A percentile compares a stretch with the other conserved stretches of the same genome.
phyloP scores from a whole-genome alignment of 1,139 yeast species.

The Blastobotrys persicus region DNA sequence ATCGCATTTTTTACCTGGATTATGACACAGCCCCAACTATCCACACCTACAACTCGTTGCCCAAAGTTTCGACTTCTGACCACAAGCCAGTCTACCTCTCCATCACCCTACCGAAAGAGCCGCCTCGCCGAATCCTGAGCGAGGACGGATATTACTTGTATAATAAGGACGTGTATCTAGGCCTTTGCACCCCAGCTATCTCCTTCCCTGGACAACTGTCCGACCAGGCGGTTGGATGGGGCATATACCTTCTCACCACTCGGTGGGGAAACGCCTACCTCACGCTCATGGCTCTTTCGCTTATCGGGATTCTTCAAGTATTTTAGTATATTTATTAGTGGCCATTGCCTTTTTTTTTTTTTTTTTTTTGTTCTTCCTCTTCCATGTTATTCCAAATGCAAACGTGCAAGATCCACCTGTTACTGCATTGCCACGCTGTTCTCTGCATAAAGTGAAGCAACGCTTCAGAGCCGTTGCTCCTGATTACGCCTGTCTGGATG shows the following conservation, averaged over 20 bases:
- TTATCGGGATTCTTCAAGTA: not conserved
- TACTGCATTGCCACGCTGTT: too few relatives aligned
- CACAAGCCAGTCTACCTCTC: conserved; percentile 49
- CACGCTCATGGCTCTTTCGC: not conserved
- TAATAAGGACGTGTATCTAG: conserved; percentile 15
- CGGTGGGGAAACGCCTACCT: conserved; percentile 19
- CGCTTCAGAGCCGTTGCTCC: too few relatives aligned
- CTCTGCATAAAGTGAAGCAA: too few relatives aligned
- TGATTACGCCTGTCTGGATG: too few relatives aligned
- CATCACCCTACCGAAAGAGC: conserved; percentile 19
- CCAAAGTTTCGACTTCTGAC: conserved; percentile 45
- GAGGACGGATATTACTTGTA: conserved; percentile 8
- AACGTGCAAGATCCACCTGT: too few relatives aligned
- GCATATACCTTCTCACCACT: conserved; percentile 22
- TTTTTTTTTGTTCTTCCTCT: too few relatives aligned
- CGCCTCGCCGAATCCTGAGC: conserved; percentile 16
- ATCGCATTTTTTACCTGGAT: conserved; percentile 62
- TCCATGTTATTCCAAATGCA: too few relatives aligned
- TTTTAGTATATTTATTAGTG: not conserved
- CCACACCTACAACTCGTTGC: conserved; percentile 45
- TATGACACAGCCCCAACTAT: conserved; percentile 38
- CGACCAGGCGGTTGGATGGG: conserved; percentile 29
- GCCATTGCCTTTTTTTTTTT: not conserved
- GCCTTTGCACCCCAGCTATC: conserved; percentile 15
- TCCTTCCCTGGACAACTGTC: conserved; percentile 20